These are phyloP conservation scores for Tephrocybe rancida DNA, from an alignment of 768 basidiomycete species.

Conservation along the genomic window DNA sequence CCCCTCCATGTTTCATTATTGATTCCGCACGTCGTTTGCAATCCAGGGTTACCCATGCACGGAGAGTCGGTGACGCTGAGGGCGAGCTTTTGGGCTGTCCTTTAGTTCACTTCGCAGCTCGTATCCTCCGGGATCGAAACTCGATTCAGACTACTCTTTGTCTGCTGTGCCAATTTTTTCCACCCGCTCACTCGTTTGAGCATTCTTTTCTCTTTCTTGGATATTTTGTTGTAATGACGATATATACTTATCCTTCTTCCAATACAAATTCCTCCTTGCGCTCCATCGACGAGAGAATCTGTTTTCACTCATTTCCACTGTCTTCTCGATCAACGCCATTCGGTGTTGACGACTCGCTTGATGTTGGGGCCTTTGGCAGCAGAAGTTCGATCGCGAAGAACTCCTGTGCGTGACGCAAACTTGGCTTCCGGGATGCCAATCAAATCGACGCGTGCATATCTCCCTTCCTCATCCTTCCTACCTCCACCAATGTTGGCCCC, in stretches of 20 bases:
- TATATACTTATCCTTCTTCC: not conserved
- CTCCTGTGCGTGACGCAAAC: too few relatives aligned
- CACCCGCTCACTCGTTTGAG: conserved; percentile 15
- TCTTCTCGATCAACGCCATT: too few relatives aligned
- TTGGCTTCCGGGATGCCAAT: too few relatives aligned
- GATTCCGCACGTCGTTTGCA: not conserved
- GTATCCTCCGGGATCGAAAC: conserved; percentile 40
- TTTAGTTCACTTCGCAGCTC: conserved; percentile 75
- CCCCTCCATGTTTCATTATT: too few relatives aligned
- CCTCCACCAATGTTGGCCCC: conserved; percentile 11
- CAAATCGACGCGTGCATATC: too few relatives aligned
- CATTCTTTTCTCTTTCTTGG: not conserved
- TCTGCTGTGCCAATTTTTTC: conserved; percentile 36
- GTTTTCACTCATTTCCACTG: not conserved
- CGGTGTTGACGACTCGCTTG: too few relatives aligned
- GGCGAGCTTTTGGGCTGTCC: conserved; percentile 37
- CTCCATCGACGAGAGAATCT: not conserved
- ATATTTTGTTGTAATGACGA: not conserved
- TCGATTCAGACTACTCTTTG: conserved; percentile 69
- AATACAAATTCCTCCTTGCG: not conserved
- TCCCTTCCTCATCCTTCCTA: not conserved
- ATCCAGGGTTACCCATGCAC: conserved; percentile 16
- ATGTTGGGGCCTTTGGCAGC: too few relatives aligned
- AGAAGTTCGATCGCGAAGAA: too few relatives aligned
- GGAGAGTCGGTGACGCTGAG: conserved; percentile 12